Conservation (phyloP, 2,329 filamentous ascomycete species). For the Diaporthe destruens region DNA sequence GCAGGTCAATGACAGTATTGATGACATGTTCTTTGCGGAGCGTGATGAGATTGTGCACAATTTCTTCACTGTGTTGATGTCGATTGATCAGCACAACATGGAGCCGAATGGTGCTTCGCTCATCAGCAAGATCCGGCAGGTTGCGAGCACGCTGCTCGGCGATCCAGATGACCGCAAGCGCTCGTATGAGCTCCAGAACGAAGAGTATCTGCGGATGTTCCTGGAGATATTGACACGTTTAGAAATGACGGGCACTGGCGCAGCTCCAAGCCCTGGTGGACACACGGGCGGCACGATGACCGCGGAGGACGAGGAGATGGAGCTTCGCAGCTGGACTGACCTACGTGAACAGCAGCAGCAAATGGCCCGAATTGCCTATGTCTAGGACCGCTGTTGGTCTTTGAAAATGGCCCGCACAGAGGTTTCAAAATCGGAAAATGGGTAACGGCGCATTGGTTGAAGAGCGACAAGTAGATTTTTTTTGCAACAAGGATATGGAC, state of each 20-base stretch:
- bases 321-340: conserved; percentile 82
- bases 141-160: conserved; percentile 83
- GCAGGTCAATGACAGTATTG: conserved; percentile 71
- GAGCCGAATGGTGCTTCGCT: conserved; percentile 75
- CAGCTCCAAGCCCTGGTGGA: conserved; percentile 41
- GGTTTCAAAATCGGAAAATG: not conserved
- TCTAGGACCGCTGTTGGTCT: not conserved
- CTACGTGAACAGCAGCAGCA: conserved; percentile 82
- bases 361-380: conserved; percentile 40
- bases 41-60: conserved; percentile 86
- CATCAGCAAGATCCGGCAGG: conserved; percentile 87
- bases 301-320: conserved; percentile 77
- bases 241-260: conserved; percentile 69
- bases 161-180: conserved; percentile 65
- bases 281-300: conserved; percentile 56
- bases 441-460: not conserved
- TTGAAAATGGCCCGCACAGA: not conserved
- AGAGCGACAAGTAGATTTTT: not conserved
- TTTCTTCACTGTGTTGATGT: conserved; percentile 79
- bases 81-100: conserved; percentile 86
- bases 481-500: not conserved
- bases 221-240: conserved; percentile 81
- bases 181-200: conserved; percentile 66
- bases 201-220: conserved; percentile 79
- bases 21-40: conserved; percentile 78